Conservation (phyloP, 1,139 yeast genomes). For the Scheffersomyces segobiensis region DNA sequence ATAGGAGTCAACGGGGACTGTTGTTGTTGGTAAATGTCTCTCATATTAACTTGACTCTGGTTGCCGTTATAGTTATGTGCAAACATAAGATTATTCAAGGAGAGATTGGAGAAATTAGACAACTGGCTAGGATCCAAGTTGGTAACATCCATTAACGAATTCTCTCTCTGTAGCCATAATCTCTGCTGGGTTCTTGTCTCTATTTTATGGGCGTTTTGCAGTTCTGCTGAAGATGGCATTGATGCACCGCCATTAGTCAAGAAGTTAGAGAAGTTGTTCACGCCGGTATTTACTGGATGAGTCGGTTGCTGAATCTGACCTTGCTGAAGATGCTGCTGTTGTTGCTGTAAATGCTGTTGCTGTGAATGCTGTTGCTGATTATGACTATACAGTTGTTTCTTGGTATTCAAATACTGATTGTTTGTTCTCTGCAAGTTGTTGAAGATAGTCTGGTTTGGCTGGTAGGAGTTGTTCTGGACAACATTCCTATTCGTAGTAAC, state of each 20-base stretch:
- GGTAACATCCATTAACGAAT: slow-evolving; percentile 59
- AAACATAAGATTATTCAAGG: slow-evolving; percentile 51
- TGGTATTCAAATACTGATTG: slow-evolving; percentile 31
- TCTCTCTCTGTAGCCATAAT: slow-evolving; percentile 81
- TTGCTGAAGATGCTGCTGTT: slow-evolving; percentile 1
- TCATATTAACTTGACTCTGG: slow-evolving; percentile 2
- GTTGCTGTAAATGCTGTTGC: slow-evolving; percentile 8
- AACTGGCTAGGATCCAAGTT: slow-evolving; percentile 34
- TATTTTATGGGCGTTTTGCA: slow-evolving; percentile 13
- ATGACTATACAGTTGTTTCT: slow-evolving; percentile 17
- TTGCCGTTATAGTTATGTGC: slow-evolving; percentile 31
- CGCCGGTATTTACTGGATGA: slow-evolving; percentile 11
- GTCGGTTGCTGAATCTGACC: not conserved
- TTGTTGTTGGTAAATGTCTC: slow-evolving; percentile 3
- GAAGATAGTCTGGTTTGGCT: slow-evolving; percentile 47
- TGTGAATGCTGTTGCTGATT: slow-evolving; percentile 10
- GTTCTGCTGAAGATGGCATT: not conserved
- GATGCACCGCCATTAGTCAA: slow-evolving; percentile 17
- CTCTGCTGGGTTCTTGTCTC: slow-evolving; percentile 81
- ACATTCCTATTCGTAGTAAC: slow-evolving; percentile 36
- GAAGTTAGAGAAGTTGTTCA: slow-evolving; percentile 35
- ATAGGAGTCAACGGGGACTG: slow-evolving; percentile 12
- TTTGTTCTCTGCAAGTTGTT: slow-evolving; percentile 44
- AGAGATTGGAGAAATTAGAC: slow-evolving; percentile 42
- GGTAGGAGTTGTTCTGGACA: slow-evolving; percentile 40